phyloP scores from a whole-genome alignment of 768 basidiomycete genomes.

The Naganishia friedmannii region DNA sequence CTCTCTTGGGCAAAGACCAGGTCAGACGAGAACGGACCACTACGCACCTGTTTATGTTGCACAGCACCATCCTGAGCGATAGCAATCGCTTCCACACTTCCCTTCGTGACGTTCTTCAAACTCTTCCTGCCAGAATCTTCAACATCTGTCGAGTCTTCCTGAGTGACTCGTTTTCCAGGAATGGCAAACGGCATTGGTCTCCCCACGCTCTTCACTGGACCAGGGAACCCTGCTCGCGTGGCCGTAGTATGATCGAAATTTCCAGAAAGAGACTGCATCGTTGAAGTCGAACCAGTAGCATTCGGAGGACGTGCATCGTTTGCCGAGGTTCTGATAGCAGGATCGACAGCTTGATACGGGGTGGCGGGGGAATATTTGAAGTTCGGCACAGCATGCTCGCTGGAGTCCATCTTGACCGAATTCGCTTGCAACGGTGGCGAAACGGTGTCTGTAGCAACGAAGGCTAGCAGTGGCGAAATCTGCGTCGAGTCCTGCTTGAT shows the following conservation, averaged over 20 bases:
- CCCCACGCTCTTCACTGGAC: not conserved
- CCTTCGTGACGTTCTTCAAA: not conserved
- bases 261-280: not conserved
- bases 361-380: not conserved
- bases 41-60: not conserved
- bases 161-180: not conserved
- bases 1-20: not conserved
- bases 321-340: not conserved
- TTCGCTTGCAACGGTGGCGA: not conserved
- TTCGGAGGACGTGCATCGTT: not conserved
- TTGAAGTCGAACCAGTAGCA: not conserved
- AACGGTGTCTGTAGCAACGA: no score
- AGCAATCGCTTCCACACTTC: not conserved
- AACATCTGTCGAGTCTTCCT: not conserved
- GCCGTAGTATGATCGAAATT: not conserved
- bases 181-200: not conserved
- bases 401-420: not conserved
- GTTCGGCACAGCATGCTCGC: not conserved
- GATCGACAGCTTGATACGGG: not conserved
- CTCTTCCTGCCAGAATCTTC: slow-evolving; percentile 21
- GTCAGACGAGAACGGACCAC: not conserved
- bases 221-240: not conserved
- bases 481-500: not conserved
- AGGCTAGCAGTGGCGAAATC: not conserved
- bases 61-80: not conserved